These are phyloP conservation scores for Boletellus deceptivus DNA, from an alignment of 1,284 basidiomycete species.

Conservation along the genomic window DNA sequence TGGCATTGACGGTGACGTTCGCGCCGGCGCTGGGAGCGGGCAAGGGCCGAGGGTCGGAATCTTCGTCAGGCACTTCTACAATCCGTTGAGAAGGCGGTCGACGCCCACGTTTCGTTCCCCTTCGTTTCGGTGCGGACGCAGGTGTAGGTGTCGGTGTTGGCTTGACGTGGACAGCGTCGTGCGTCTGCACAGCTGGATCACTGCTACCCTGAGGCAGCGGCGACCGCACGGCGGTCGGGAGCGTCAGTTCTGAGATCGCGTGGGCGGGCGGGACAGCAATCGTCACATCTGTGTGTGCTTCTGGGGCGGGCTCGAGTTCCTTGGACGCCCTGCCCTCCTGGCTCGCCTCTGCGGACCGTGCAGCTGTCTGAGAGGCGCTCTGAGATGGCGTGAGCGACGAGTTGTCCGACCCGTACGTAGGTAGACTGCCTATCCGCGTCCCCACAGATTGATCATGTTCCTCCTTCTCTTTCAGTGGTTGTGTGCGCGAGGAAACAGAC, in stretches of 20 bases:
- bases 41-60: constrained; percentile 17
- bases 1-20: no score
- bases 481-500: background rate
- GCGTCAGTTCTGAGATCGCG: constrained; percentile 46
- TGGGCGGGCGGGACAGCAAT: constrained; percentile 56
- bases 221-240: constrained; percentile 35
- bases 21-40: constrained; percentile 20
- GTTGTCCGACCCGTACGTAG: constrained; percentile 40
- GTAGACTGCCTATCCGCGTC: background rate
- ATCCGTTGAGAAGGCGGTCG: constrained; percentile 42
- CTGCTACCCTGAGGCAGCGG: constrained; percentile 8
- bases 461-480: no score
- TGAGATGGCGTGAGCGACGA: constrained; percentile 64
- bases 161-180: background rate
- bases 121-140: constrained; percentile 14
- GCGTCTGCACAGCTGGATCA: background rate
- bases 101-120: constrained; percentile 6
- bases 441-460: background rate
- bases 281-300: constrained; percentile 8
- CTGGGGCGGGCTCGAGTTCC: background rate
- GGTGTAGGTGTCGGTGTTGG: background rate
- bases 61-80: constrained; percentile 42
- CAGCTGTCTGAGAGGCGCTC: constrained; percentile 53
- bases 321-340: constrained; percentile 7
- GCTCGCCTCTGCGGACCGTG: constrained; percentile 13